phyloP scores from a whole-genome alignment of 305 asterid genomes.

The Fraxinus albicans region DNA sequence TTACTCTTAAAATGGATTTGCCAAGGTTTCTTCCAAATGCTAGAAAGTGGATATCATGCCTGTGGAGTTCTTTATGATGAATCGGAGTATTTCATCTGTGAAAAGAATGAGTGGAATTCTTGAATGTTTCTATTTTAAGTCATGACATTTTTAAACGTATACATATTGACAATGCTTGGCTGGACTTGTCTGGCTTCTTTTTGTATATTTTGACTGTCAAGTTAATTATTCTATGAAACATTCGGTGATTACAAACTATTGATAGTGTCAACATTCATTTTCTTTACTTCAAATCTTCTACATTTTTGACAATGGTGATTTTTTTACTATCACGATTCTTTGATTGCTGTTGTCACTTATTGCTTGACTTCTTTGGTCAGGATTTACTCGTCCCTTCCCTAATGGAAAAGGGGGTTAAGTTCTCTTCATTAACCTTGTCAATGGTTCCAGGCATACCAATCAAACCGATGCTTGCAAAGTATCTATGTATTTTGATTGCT shows the following conservation, averaged over 20 bases:
- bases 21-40: background rate
- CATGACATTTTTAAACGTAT: background rate
- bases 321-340: background rate
- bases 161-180: background rate
- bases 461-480: constrained; percentile 98
- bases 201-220: background rate
- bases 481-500: constrained; percentile 18
- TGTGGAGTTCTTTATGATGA: background rate
- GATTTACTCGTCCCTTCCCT: constrained; percentile 73
- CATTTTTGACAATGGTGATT: background rate
- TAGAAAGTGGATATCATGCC: background rate
- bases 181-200: background rate
- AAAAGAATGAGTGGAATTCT: background rate
- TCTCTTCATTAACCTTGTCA: constrained; percentile 65
- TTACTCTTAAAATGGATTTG: background rate
- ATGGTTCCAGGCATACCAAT: constrained; percentile 93
- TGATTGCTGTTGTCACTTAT: background rate
- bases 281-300: background rate
- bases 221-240: background rate
- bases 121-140: background rate
- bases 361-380: constrained; percentile 40
- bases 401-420: constrained; percentile 71
- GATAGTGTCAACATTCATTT: background rate
- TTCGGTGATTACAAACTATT: background rate
- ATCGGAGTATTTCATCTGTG: background rate